phyloP scores from a whole-genome alignment of 805 yeast genomes.

The Cyberlindnera japonica region DNA sequence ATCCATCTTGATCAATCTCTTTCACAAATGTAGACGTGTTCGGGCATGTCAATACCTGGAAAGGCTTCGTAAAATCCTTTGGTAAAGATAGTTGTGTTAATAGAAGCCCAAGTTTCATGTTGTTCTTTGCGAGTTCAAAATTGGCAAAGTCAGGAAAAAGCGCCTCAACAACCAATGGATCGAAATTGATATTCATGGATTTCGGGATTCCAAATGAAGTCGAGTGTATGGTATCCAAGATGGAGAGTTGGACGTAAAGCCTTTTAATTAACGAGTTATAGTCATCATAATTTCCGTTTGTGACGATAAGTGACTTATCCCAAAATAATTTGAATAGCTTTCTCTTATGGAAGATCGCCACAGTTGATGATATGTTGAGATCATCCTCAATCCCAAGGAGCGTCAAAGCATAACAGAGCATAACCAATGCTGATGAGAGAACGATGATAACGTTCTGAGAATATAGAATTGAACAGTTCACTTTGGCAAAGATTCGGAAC shows the following conservation, averaged over 20 bases:
- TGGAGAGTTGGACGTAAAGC: slow-evolving; percentile 43
- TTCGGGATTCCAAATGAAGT: slow-evolving; percentile 48
- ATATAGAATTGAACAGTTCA: slow-evolving; percentile 13
- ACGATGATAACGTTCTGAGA: slow-evolving; percentile 15
- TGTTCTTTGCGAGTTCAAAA: slow-evolving; percentile 22
- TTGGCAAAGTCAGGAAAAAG: slow-evolving; percentile 19
- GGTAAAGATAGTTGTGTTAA: slow-evolving; percentile 19
- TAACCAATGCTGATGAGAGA: slow-evolving; percentile 29
- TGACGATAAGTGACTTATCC: slow-evolving; percentile 12
- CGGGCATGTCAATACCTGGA: background rate
- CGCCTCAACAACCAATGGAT: slow-evolving; percentile 19
- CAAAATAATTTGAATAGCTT: slow-evolving; percentile 39
- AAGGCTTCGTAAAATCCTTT: slow-evolving; percentile 6
- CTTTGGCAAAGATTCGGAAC: slow-evolving; percentile 17
- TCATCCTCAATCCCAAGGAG: slow-evolving; percentile 60
- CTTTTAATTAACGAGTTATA: slow-evolving; percentile 33
- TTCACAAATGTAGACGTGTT: slow-evolving; percentile 2
- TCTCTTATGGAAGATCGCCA: slow-evolving; percentile 56
- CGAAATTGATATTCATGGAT: slow-evolving; percentile 23
- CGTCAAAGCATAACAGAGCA: slow-evolving; percentile 53
- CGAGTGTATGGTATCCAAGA: slow-evolving; percentile 50
- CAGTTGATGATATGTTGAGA: slow-evolving; percentile 44
- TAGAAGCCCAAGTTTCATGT: slow-evolving; percentile 25
- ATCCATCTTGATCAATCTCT: slow-evolving; percentile 11
- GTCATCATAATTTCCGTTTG: slow-evolving; percentile 23